phyloP scores from a whole-genome alignment of 2,329 filamentous ascomycete genomes.

The Verruconis gallopava region DNA sequence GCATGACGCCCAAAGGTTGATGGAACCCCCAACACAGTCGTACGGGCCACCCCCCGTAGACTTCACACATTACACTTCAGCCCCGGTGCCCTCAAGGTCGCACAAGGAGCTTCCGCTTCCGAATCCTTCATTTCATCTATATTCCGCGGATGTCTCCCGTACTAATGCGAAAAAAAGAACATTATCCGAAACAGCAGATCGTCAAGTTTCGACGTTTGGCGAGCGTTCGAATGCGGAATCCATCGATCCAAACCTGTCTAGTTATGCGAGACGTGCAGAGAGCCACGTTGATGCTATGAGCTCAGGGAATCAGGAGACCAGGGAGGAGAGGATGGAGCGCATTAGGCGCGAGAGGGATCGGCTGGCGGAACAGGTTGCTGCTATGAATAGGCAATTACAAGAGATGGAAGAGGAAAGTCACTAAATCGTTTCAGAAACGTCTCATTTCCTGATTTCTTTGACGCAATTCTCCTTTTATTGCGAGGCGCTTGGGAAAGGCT shows the following conservation, averaged over 20 bases:
- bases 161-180: constrained; percentile 22
- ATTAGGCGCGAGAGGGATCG: constrained; percentile 20
- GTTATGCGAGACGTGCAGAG: neutral
- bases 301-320: constrained; percentile 1
- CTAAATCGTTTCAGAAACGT: too few relatives aligned
- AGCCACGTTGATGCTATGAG: neutral
- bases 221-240: constrained; percentile 15
- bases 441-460: too few relatives aligned
- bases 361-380: constrained; percentile 22
- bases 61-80: constrained; percentile 22
- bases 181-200: constrained; percentile 16
- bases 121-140: constrained; percentile 8
- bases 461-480: too few relatives aligned
- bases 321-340: constrained; percentile 20
- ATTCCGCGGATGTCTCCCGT: constrained; percentile 15
- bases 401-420: constrained; percentile 7
- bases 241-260: constrained; percentile 11
- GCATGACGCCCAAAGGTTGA: neutral
- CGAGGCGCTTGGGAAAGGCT: too few relatives aligned
- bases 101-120: neutral
- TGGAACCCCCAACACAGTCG: constrained; percentile 9
- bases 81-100: constrained; percentile 3
- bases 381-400: constrained; percentile 15
- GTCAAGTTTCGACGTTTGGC: neutral
- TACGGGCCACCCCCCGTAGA: constrained; percentile 23